Evolutionary conservation across 345 rosid genomes (phyloP).

Genomic region (Lumnitzera racemosa): DNA sequence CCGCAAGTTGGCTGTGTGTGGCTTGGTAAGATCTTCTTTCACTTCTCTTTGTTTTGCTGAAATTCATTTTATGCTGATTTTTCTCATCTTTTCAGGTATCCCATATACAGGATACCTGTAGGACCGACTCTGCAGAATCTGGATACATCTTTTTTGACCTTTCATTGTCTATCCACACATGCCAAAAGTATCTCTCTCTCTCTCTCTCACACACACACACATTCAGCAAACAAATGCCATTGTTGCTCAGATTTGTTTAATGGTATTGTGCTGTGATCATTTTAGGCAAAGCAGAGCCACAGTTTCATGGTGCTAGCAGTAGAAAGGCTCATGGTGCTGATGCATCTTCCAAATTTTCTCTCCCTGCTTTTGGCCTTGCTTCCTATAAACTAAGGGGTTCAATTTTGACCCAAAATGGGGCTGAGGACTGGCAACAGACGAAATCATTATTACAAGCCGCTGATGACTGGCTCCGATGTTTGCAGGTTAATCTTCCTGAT

Average conservation of each 20-base stretch:
- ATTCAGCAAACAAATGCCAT: neutral
- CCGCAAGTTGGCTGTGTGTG: constrained; percentile 77
- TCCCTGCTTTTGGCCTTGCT: constrained; percentile 69
- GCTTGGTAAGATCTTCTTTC: constrained; percentile 55
- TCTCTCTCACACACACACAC: neutral
- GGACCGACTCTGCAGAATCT: constrained; percentile 68
- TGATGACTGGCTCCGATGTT: constrained; percentile 36
- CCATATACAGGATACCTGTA: constrained; percentile 76
- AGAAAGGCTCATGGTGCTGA: constrained; percentile 28
- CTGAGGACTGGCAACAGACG: constrained; percentile 32
- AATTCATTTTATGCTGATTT: constrained; percentile 3
- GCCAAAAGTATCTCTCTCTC: constrained; percentile 33
- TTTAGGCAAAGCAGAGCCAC: constrained; percentile 31
- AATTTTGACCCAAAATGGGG: constrained; percentile 37
- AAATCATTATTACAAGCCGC: constrained; percentile 35
- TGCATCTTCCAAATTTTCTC: constrained; percentile 27
- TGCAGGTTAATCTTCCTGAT: constrained; percentile 48
- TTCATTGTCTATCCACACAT: constrained; percentile 58
- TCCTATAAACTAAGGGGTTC: constrained; percentile 64
- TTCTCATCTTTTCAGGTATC: constrained; percentile 49
- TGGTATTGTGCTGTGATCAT: constrained; percentile 3
- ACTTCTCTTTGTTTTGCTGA: neutral
- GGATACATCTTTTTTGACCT: constrained; percentile 76
- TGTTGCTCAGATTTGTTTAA: neutral
- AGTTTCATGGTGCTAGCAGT: constrained; percentile 12